A percentile compares a stretch with the other conserved stretches of the same genome.
Conservation (phyloP, 805 yeast species). For the Pichia californica region DNA sequence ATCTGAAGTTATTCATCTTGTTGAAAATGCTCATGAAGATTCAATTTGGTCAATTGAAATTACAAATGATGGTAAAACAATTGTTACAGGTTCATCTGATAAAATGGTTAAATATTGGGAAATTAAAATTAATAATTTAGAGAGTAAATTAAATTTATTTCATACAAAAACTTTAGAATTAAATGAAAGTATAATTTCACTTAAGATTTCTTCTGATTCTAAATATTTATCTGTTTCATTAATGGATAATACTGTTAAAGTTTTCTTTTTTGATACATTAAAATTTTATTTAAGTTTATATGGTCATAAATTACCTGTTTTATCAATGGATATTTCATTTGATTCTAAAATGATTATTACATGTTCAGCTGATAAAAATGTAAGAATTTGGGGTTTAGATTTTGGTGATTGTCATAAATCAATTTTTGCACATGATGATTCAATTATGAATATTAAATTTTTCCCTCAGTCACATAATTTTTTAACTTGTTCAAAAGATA, state of each 20-base stretch:
- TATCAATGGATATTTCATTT: slow-evolving; percentile 82
- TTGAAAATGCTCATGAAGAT: slow-evolving; percentile 64
- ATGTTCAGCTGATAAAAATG: slow-evolving; percentile 94
- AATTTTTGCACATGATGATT: slow-evolving; percentile 93
- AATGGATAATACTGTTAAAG: slow-evolving; percentile 92
- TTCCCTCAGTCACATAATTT: slow-evolving; percentile 84
- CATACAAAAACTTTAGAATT: slow-evolving; percentile 82
- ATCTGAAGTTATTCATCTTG: slow-evolving; percentile 62
- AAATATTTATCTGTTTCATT: slow-evolving; percentile 76
- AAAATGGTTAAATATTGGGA: slow-evolving; percentile 88
- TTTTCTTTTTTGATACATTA: slow-evolving; percentile 78
- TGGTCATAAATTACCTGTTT: slow-evolving; percentile 94
- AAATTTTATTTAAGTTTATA: slow-evolving; percentile 85
- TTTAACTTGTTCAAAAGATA: slow-evolving; percentile 87
- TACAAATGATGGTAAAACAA: slow-evolving; percentile 74
- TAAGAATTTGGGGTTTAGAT: slow-evolving; percentile 97
- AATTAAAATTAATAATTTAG: slow-evolving; percentile 60
- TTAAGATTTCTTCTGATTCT: slow-evolving; percentile 74
- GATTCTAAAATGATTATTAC: slow-evolving; percentile 87
- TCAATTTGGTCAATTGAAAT: slow-evolving; percentile 91
- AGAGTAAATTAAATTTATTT: slow-evolving; percentile 48
- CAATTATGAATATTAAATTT: slow-evolving; percentile 83
- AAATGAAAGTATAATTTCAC: slow-evolving; percentile 76
- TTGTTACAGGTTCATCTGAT: slow-evolving; percentile 93
- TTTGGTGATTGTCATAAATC: slow-evolving; percentile 99